Percentiles rank a stretch among this genome's conserved stretches.
phyloP scores from a whole-genome alignment of 345 rosid species.

The Heritiera fomes region DNA sequence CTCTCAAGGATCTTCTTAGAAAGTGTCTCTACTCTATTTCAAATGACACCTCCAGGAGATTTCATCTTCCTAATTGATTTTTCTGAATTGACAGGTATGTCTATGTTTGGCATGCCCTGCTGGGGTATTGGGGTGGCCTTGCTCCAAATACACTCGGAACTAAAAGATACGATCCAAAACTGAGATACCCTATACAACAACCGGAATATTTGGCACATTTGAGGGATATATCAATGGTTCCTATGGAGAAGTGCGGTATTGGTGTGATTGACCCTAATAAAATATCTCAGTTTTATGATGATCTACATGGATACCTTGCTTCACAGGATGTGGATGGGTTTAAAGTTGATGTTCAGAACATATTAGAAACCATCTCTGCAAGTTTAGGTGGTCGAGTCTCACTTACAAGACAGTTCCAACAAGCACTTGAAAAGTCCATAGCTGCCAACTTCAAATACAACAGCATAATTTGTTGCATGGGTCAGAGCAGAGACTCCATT shows the following conservation, averaged over 20 bases:
- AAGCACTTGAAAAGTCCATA: slow-evolving; percentile 53
- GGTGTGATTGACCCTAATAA: slow-evolving; percentile 45
- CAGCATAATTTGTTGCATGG: slow-evolving; percentile 63
- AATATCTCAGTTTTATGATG: slow-evolving; percentile 51
- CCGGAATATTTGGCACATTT: slow-evolving; percentile 48
- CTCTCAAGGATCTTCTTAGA: background rate
- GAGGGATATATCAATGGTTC: slow-evolving; percentile 50
- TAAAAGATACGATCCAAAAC: slow-evolving; percentile 39
- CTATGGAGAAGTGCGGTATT: slow-evolving; percentile 55
- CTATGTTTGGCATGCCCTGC: slow-evolving; percentile 57
- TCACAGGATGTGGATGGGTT: slow-evolving; percentile 56
- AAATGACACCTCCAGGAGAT: slow-evolving; percentile 5
- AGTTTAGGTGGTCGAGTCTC: slow-evolving; percentile 49
- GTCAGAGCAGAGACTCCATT: slow-evolving; percentile 56
- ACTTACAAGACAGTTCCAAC: slow-evolving; percentile 49
- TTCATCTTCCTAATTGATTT: background rate
- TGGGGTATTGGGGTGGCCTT: slow-evolving; percentile 73
- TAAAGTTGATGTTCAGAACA: slow-evolving; percentile 64
- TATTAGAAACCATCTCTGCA: slow-evolving; percentile 45
- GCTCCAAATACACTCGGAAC: slow-evolving; percentile 42
- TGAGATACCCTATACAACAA: slow-evolving; percentile 39
- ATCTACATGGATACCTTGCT: slow-evolving; percentile 53
- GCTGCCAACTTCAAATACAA: slow-evolving; percentile 49
- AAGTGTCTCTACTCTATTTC: background rate
- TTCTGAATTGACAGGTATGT: slow-evolving; percentile 42